Percentiles rank a stretch among this genome's conserved stretches.
Conservation (phyloP, 371 early-diverging fungal genomes). For the Mortierella sp. region DNA sequence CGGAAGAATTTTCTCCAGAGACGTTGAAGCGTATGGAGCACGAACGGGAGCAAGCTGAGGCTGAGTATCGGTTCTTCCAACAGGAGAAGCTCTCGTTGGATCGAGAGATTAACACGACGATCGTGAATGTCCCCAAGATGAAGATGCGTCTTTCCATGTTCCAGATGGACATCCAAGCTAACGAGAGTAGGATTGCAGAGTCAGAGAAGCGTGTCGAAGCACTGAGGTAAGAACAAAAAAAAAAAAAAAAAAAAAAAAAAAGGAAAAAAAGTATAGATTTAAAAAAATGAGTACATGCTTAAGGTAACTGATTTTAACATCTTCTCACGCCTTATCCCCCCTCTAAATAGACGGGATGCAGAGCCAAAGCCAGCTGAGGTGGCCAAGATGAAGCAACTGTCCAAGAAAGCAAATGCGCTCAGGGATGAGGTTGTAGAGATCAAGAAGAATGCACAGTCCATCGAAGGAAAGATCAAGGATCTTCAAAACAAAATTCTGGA, state of each 20-base stretch:
- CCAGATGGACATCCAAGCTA: constrained; percentile 78
- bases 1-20: constrained; percentile 69
- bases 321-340: no score
- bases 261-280: neutral
- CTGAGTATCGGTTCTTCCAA: constrained; percentile 60
- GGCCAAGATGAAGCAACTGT: constrained; percentile 51
- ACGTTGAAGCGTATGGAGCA: constrained; percentile 65
- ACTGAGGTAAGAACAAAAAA: neutral
- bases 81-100: constrained; percentile 64
- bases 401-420: constrained; percentile 55
- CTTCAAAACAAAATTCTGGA: constrained; percentile 91
- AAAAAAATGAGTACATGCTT: constrained; percentile 30
- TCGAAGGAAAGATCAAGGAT: constrained; percentile 74
- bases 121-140: constrained; percentile 68
- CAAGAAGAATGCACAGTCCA: constrained; percentile 57
- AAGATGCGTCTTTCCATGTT: constrained; percentile 76
- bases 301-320: no score
- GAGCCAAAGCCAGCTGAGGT: constrained; percentile 64
- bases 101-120: constrained; percentile 61
- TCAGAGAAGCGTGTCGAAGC: constrained; percentile 62
- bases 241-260: no score
- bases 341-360: constrained; percentile 45
- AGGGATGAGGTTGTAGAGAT: constrained; percentile 54
- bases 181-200: constrained; percentile 71
- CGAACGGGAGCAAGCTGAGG: constrained; percentile 68